Percentiles rank a stretch among this genome's conserved stretches.
phyloP scores from a whole-genome alignment of 306 rosid genomes.

The Cicer bijugum region DNA sequence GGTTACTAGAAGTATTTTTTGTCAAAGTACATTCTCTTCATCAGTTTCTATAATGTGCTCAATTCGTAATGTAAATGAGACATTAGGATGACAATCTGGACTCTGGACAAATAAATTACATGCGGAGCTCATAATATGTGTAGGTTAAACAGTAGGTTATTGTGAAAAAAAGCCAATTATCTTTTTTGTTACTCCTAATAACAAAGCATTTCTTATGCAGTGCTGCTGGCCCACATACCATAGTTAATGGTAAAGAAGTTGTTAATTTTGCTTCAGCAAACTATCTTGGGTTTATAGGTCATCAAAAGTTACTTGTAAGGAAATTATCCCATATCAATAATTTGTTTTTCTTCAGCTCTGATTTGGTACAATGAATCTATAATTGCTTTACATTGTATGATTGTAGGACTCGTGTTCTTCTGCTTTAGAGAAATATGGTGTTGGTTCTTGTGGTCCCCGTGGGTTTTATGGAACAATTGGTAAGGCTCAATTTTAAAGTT shows the following conservation, averaged over 20 bases:
- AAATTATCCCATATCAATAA: constrained; percentile 34
- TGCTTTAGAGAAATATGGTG: constrained; percentile 97
- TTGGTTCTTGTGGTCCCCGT: constrained; percentile 99
- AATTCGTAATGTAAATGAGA: constrained; percentile 26
- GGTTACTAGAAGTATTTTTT: neutral
- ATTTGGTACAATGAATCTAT: constrained; percentile 38
- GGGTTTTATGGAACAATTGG: constrained; percentile 98
- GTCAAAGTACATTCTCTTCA: constrained; percentile 18
- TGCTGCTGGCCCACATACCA: constrained; percentile 92
- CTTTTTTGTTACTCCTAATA: constrained; percentile 25
- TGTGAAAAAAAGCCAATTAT: constrained; percentile 18
- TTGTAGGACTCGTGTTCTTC: constrained; percentile 87
- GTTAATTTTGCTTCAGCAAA: constrained; percentile 96
- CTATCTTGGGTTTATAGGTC: constrained; percentile 93
- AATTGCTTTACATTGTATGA: constrained; percentile 59
- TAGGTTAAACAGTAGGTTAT: constrained; percentile 27
- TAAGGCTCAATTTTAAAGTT: constrained; percentile 49
- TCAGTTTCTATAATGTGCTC: constrained; percentile 17
- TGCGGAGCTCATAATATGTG: neutral
- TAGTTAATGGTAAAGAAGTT: constrained; percentile 81
- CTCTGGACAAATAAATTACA: constrained; percentile 15
- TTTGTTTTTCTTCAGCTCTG: constrained; percentile 4
- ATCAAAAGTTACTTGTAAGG: constrained; percentile 82
- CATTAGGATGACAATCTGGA: constrained; percentile 2
- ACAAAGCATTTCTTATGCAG: constrained; percentile 60